Base-by-base conservation (phyloP, 2,329 filamentous ascomycete genomes). In the Cladosporium sp. region DNA sequence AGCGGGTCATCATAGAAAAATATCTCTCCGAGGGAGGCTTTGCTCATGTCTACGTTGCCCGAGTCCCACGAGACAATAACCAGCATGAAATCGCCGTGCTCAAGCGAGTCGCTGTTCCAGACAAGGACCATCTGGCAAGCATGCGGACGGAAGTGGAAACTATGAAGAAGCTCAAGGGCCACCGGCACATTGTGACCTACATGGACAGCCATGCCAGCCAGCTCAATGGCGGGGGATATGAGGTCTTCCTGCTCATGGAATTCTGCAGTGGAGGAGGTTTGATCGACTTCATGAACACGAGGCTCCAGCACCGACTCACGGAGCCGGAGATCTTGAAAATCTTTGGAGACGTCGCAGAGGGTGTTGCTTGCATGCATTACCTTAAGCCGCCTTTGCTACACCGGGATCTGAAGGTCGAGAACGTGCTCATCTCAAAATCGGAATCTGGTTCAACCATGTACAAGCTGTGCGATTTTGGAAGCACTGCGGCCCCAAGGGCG, bases 211-310 rank as follows among this genome's bases (percentile, higher is more conserved):
- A 99, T 79, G 95, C 95, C 43, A 97, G 93, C 18, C 93, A 98
- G 79, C 83, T 98, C 72, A 90, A 91, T 73, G 92, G 91, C 60
- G 93, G 93, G 49, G 95, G 95, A 66, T 99, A 97, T 78, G 95
- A 99, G 82, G 95, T 99, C 66, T 99, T 99, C 75, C 79, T 99
- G 75, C 88, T 99, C 70, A 99, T 99, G 95, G 95, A 99, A 77
- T 97, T 90, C 79, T 99, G 95, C 81, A 88, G 91, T 74, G 95
- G 95, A 59, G 95, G 95, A 69, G 94, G 95, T 39, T 81, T 99
- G 76, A 99, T 99, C 77, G 95, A 99, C 81, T 99, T 98, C 78
- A 99, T 99, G 95, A 99, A 99, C 80, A 99, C 95, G 39, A 88
- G 95, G 62, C 82, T 99, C 73, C 95, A 99, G 80, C 93, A 99